Conservation (phyloP, 2,329 filamentous ascomycete species). For the Pseudocercospora macadamiae region DNA sequence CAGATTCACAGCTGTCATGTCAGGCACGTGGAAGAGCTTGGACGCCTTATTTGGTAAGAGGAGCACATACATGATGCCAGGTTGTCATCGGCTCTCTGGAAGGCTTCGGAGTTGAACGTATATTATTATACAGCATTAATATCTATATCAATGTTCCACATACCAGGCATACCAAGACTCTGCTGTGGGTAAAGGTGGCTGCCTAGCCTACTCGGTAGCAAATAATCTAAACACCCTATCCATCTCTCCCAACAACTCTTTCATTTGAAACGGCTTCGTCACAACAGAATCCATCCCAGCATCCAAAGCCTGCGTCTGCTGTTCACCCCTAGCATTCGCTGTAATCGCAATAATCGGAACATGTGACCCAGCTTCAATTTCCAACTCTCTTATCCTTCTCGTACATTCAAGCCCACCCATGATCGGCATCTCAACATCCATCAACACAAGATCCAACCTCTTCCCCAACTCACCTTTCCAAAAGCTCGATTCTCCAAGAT, state of each 20-base stretch:
- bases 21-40: background rate
- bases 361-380: conserved; percentile 46
- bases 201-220: no score
- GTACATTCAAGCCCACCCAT: conserved; percentile 37
- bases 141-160: no score
- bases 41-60: background rate
- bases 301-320: conserved; percentile 60
- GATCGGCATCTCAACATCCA: conserved; percentile 40
- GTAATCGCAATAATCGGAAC: conserved; percentile 77
- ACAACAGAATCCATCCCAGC: conserved; percentile 70
- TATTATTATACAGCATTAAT: no score
- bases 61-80: background rate
- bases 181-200: no score
- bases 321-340: conserved; percentile 67
- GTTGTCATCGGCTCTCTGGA: no score
- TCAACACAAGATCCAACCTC: conserved; percentile 30
- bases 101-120: no score
- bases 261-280: conserved; percentile 40
- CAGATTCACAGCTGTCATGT: background rate
- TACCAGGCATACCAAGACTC: no score
- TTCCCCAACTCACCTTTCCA: background rate
- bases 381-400: conserved; percentile 26
- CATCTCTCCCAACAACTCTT: conserved; percentile 46
- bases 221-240: background rate
- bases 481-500: background rate